phyloP scores from a whole-genome alignment of 306 rosid genomes.

The Gynostemma pentaphyllum region DNA sequence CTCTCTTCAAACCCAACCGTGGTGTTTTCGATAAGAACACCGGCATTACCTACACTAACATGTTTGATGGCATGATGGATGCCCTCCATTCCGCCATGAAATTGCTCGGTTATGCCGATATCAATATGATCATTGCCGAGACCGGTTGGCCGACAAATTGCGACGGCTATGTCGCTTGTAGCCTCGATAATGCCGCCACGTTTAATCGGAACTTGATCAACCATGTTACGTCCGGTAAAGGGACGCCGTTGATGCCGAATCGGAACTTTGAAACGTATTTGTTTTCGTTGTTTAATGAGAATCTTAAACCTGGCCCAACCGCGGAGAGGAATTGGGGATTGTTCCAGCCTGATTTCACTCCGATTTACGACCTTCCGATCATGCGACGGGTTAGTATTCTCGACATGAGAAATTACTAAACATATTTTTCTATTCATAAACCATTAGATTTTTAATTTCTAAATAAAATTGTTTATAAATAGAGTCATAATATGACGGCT shows the following conservation, averaged over 20 bases:
- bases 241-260: conserved; percentile 90
- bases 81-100: conserved; percentile 62
- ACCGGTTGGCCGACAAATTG: conserved; percentile 90
- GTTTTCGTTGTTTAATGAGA: conserved; percentile 66
- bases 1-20: conserved; percentile 42
- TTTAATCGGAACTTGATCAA: conserved; percentile 34
- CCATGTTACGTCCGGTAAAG: conserved; percentile 44
- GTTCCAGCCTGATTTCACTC: conserved; percentile 60
- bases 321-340: conserved; percentile 87
- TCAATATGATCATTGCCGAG: conserved; percentile 49
- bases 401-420: too few species aligned
- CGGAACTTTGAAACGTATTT: conserved; percentile 54
- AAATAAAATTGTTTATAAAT: too few species aligned
- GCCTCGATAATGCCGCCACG: conserved; percentile 35
- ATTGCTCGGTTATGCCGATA: conserved; percentile 42
- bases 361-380: conserved; percentile 60
- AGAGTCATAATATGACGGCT: too few species aligned
- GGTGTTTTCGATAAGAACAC: conserved; percentile 49
- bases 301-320: conserved; percentile 76
- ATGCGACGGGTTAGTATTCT: conserved; percentile 33
- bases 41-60: conserved; percentile 44
- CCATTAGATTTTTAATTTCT: too few species aligned
- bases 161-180: conserved; percentile 64
- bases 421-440: too few species aligned
- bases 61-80: conserved; percentile 62